These are phyloP conservation scores for Gossypium herbaceum DNA, from an alignment of 345 rosid genomes.

Conservation along the genomic window DNA sequence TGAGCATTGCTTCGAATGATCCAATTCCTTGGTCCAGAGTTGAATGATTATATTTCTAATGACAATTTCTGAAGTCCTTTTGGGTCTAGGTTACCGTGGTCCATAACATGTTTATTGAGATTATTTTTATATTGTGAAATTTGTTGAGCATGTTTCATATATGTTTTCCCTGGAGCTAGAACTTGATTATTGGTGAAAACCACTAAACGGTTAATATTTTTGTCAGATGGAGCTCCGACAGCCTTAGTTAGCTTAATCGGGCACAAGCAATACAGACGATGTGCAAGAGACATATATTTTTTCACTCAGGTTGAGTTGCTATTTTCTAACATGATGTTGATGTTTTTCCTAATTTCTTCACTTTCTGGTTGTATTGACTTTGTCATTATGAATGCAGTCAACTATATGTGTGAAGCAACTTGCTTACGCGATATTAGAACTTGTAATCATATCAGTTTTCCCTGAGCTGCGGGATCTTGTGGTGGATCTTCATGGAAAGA, in stretches of 20 bases:
- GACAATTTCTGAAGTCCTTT: background rate
- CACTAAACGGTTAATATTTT: background rate
- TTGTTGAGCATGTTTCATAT: background rate
- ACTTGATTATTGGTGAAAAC: background rate
- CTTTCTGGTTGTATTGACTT: background rate
- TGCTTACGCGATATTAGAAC: constrained; percentile 68
- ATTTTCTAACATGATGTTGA: background rate
- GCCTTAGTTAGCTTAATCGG: constrained; percentile 92
- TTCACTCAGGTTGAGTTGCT: constrained; percentile 73
- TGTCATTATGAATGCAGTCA: constrained; percentile 52
- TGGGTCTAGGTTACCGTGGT: background rate
- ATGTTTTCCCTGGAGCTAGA: background rate
- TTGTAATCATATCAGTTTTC: constrained; percentile 64
- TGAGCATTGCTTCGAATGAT: background rate
- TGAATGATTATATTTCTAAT: background rate
- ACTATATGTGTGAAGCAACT: constrained; percentile 88
- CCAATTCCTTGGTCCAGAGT: background rate
- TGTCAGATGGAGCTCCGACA: constrained; percentile 86
- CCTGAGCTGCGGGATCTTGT: constrained; percentile 82
- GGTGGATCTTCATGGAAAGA: constrained; percentile 54
- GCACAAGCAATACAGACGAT: constrained; percentile 78
- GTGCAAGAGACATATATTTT: constrained; percentile 88
- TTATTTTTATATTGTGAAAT: background rate
- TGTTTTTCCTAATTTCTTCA: background rate
- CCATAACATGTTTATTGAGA: background rate